These are phyloP conservation scores for Amphichorda felina DNA, from an alignment of 2,329 filamentous ascomycete species.

Conservation along the genomic window DNA sequence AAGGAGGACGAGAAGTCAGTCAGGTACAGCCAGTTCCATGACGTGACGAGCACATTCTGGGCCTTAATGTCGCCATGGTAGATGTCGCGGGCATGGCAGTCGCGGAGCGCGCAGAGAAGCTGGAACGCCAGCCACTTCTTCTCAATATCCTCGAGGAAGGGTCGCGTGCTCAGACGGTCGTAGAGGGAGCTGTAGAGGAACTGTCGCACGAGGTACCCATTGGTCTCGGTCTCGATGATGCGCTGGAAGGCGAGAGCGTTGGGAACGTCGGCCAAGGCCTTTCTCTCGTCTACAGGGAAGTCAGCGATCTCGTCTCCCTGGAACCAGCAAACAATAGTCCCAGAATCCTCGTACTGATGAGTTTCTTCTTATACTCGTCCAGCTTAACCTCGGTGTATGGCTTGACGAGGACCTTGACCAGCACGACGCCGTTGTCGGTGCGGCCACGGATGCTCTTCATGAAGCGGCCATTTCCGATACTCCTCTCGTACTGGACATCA, in stretches of 20 bases:
- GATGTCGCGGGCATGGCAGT: constrained; percentile 79
- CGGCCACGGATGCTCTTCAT: constrained; percentile 93
- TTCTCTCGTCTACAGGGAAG: constrained; percentile 57
- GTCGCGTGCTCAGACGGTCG: constrained; percentile 89
- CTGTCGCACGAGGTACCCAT: constrained; percentile 87
- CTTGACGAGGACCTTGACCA: constrained; percentile 93
- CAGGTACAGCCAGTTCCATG: constrained; percentile 98
- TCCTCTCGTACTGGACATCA: constrained; percentile 85
- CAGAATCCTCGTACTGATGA: constrained; percentile 55
- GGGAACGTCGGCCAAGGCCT: constrained; percentile 67
- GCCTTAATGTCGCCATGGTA: constrained; percentile 99
- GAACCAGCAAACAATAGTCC: too few species aligned
- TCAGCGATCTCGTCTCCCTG: too few species aligned
- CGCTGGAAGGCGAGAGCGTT: constrained; percentile 88
- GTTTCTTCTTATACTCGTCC: constrained; percentile 63
- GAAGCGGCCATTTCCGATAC: constrained; percentile 82
- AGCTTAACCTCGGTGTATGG: constrained; percentile 75
- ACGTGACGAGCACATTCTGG: constrained; percentile 92
- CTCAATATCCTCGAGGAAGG: constrained; percentile 93
- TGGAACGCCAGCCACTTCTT: constrained; percentile 99
- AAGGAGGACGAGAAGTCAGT: constrained; percentile 95
- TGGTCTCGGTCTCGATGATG: constrained; percentile 81
- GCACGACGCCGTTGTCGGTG: constrained; percentile 79
- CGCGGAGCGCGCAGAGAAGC: constrained; percentile 79
- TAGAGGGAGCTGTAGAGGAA: constrained; percentile 95